These are phyloP conservation scores for Nicotiana tabacum DNA, from an alignment of 257 asterid genomes.

Conservation along the genomic window DNA sequence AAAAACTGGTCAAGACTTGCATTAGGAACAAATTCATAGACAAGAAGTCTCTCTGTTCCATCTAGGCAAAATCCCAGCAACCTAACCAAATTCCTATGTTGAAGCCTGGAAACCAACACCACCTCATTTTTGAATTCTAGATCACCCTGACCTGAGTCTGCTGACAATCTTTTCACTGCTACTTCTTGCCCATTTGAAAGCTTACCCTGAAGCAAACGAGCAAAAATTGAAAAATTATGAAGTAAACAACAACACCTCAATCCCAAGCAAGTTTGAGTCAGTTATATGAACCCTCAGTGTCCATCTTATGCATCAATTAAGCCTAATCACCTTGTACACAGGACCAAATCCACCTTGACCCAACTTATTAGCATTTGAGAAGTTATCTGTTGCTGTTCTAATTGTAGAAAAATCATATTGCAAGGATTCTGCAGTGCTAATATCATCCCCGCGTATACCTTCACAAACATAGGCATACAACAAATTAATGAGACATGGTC, in stretches of 20 bases:
- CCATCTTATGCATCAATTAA: not conserved
- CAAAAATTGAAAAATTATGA: too few relatives aligned
- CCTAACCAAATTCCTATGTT: constrained; percentile 18
- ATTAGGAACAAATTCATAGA: constrained; percentile 27
- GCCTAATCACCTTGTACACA: constrained; percentile 23
- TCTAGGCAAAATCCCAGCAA: constrained; percentile 21
- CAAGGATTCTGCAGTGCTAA: constrained; percentile 12
- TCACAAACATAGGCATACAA: not conserved
- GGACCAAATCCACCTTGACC: constrained; percentile 27
- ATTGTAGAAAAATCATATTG: constrained; percentile 21
- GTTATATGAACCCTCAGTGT: too few relatives aligned
- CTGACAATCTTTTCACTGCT: constrained; percentile 30
- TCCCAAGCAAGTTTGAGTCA: too few relatives aligned
- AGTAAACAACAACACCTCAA: too few relatives aligned
- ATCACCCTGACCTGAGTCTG: constrained; percentile 16
- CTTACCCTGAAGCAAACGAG: constrained; percentile 15
- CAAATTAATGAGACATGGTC: not conserved
- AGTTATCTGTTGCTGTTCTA: constrained; percentile 16
- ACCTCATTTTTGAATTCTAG: not conserved
- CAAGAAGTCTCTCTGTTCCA: not conserved
- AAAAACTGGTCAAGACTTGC: constrained; percentile 24
- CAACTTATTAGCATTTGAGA: constrained; percentile 21
- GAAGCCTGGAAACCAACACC: too few relatives aligned
- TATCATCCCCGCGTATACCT: not conserved
- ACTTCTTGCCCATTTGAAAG: constrained; percentile 18